Percentiles rank a stretch among this genome's conserved stretches.
These are phyloP conservation scores for Yamagishiella unicocca DNA, from an alignment of 139 green algal genomes.

Conservation along the genomic window DNA sequence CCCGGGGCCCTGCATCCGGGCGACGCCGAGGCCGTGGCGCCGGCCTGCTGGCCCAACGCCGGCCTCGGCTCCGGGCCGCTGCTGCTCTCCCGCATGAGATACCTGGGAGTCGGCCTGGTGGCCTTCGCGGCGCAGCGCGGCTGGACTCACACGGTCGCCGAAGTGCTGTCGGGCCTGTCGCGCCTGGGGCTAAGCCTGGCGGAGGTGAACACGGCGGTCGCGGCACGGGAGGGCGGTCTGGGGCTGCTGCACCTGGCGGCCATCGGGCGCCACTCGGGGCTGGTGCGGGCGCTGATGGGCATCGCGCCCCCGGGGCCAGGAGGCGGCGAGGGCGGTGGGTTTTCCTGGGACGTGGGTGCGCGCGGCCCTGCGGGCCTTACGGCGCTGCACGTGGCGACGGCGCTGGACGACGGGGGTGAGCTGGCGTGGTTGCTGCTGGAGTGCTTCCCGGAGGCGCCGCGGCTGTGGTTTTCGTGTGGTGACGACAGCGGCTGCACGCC, in stretches of 20 bases:
- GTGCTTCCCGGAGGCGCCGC: background rate
- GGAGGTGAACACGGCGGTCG: background rate
- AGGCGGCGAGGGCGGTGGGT: background rate
- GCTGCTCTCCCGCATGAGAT: constrained; percentile 1
- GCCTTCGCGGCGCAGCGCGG: background rate
- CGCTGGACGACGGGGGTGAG: constrained; percentile 17
- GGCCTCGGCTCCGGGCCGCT: no score
- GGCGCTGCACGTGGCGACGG: constrained; percentile 17
- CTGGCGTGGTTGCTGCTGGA: constrained; percentile 10
- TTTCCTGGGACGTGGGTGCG: constrained; percentile 10
- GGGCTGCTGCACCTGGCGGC: constrained; percentile 22
- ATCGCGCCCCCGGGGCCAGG: background rate
- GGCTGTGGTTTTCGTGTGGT: background rate
- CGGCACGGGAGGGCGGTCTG: constrained; percentile 16
- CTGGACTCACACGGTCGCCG: background rate
- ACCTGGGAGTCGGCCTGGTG: constrained; percentile 22
- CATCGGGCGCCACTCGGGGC: background rate
- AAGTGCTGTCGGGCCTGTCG: background rate
- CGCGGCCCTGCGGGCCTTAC: constrained; percentile 12
- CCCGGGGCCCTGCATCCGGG: no score
- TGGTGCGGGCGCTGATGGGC: background rate
- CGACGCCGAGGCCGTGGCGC: no score
- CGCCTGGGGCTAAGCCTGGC: background rate
- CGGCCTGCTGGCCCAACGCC: no score
- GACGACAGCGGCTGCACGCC: constrained; percentile 12